Base-by-base conservation (phyloP, 306 rosid species). In the Chamaecrista fasciculata region DNA sequence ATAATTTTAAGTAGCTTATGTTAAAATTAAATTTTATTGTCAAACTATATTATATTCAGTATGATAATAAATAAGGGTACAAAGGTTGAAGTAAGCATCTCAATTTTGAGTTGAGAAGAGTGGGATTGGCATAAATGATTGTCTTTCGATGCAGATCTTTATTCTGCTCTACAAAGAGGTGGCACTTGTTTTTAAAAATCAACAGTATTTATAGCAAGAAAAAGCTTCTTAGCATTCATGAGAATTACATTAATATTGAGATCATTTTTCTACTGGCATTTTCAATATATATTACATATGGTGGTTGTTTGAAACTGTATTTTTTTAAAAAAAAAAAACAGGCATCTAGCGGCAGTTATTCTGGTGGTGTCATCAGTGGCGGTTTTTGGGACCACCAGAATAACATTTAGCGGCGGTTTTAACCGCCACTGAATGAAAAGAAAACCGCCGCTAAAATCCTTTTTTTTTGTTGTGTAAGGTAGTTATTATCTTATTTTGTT, bases 91-190 rank as follows among this genome's bases (percentile, higher is more conserved):
- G 51, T 6, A 6, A 16, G 9, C 4, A 0, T 46, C 23, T 67
- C 69, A 26, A 44, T 1, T 28, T 28, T 4, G 26, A 29, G 52
- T 28, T 47, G 11, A 16, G 53, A 63, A 57, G 64, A 39, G 21
- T 16, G 14, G 36, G 72, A 66, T 71, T 52, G 47, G 28, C 29
- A 18, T 61, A 49, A 66, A 61, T 70, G 31, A 2, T 28, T 42
- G 21, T 66, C 24, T 44, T 23, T 57, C 39, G 37, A 61, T 82
- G 72, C 96, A 95, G 99, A 89, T 95, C 61, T 89, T 91, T 76
- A 89, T 95, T 76, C 97, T 95, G 76, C 97, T 95, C 62, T 95
- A 95, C 82, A 95, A 95, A 83, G 99, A 95, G 86, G 97, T 95
- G 62, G 95, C 99, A 73, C 84, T 91, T 80, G 97, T 97, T 73